phyloP scores from a whole-genome alignment of 225 moss, liverwort and hornwort species.

The Climacium dendroides region DNA sequence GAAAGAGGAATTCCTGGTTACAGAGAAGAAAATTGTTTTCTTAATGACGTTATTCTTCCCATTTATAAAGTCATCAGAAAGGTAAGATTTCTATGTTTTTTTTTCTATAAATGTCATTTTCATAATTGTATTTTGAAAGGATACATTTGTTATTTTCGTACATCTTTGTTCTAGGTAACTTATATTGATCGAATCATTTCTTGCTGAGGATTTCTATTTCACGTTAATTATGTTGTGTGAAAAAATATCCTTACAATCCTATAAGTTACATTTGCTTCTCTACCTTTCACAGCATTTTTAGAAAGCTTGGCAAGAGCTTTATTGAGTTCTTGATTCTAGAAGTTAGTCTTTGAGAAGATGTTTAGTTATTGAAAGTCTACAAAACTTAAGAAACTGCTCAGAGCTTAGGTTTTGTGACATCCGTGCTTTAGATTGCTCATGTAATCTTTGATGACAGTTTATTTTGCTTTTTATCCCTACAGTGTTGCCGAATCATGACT shows the following conservation, averaged over 20 bases:
- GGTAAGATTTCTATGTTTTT: constrained; percentile 22
- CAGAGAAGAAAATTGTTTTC: constrained; percentile 46
- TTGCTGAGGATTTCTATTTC: background rate
- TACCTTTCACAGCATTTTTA: background rate
- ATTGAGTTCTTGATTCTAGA: background rate
- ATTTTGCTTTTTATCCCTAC: background rate
- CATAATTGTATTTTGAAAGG: background rate
- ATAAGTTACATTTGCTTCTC: background rate
- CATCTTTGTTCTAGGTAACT: background rate
- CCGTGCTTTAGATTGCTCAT: background rate
- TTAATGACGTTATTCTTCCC: constrained; percentile 56
- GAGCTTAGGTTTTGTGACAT: background rate
- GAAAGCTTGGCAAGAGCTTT: background rate
- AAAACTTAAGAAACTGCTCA: background rate
- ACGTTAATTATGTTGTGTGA: background rate
- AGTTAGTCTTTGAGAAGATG: background rate
- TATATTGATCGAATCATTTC: background rate
- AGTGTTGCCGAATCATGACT: background rate
- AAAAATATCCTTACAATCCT: background rate
- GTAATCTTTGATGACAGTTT: background rate
- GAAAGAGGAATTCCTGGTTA: constrained; percentile 51
- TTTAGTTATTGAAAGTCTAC: background rate
- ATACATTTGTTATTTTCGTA: background rate
- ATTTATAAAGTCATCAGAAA: constrained; percentile 57
- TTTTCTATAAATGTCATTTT: background rate